Evolutionary conservation across 73 alveolate species (phyloP).

Genomic region (Paramecium primaurelia): DNA sequence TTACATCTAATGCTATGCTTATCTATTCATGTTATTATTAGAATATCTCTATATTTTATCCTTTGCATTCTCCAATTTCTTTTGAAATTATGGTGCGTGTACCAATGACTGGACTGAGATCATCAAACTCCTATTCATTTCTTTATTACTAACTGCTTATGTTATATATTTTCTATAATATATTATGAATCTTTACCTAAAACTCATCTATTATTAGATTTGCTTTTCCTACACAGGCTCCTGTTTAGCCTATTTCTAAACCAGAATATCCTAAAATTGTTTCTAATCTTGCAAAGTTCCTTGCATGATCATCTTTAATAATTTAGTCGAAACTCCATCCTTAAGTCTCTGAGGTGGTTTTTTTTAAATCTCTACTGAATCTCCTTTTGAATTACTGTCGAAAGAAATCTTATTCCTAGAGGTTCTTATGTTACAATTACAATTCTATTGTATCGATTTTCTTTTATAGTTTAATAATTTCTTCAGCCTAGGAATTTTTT

Average conservation of each 20-base stretch:
- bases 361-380: neutral
- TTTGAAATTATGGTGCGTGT: neutral
- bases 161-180: neutral
- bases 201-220: neutral
- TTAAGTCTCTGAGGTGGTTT: neutral
- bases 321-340: conserved; percentile 33
- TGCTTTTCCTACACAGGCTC: conserved; percentile 8
- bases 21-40: neutral
- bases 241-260: neutral
- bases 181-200: neutral
- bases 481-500: conserved; percentile 22
- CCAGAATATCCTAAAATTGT: neutral
- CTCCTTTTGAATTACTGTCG: neutral
- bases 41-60: conserved; percentile 9
- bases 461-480: neutral
- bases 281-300: conserved; percentile 34
- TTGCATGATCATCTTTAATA: conserved; percentile 37
- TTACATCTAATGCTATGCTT: neutral
- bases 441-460: neutral
- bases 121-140: conserved; percentile 4
- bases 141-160: neutral
- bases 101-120: conserved; percentile 22
- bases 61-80: neutral
- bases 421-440: neutral
- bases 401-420: neutral